Evolutionary conservation across 768 basidiomycete genomes (phyloP), one percentile per base, ranked within the genome.

Genomic region (Pulveroboletus sp.): DNA sequence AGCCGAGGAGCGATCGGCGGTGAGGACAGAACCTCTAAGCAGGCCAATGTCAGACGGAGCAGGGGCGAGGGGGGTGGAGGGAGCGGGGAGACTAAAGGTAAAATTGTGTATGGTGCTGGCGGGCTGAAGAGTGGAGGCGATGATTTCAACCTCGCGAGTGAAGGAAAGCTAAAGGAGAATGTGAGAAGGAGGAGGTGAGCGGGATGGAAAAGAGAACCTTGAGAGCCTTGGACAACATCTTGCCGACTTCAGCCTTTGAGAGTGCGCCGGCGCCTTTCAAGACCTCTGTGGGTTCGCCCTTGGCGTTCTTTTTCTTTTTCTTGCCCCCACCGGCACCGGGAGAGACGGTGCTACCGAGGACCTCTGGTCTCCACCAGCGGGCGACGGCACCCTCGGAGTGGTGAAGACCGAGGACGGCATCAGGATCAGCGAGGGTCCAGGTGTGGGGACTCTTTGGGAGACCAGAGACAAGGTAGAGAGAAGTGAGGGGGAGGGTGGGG

Each of bases 121-220:
- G 7, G 94, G 94, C 58, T 94, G 90, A 9, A 94, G 78, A 0
- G 92, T 91, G n/a, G 93, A 92, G 13, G 93, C 91, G 64, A 97
- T 88, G 49, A 97, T 86, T 66, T 94, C 92, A 38, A 94, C 89
- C 66, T 95, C 93, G 46, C 88, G 86, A 32, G 89, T 83, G 68
- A 94, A 93, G 8, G 91, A 91, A 39, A 94, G 83, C 90, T 93
- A 36, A 15, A 30, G 32, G 13, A 4, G 42, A 15, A 15, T 26
- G 46, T 51, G 46, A 46, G 56, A 13, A 24, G 51, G 28, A 42
- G 4, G 11, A 17, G 42, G n/a, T 1, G 18, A 18, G 8, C 1
- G n/a, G 5, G 30, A 30, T 13, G 21, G 8, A 26, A 6, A 35
- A 32, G 59, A 68, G 50, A 51, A 89, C 89, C 80, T 95, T 94